Evolutionary conservation across 2,329 filamentous ascomycete species (phyloP), one percentile per base, ranked within the genome.

Genomic region (Tolypocladium inflatum): DNA sequence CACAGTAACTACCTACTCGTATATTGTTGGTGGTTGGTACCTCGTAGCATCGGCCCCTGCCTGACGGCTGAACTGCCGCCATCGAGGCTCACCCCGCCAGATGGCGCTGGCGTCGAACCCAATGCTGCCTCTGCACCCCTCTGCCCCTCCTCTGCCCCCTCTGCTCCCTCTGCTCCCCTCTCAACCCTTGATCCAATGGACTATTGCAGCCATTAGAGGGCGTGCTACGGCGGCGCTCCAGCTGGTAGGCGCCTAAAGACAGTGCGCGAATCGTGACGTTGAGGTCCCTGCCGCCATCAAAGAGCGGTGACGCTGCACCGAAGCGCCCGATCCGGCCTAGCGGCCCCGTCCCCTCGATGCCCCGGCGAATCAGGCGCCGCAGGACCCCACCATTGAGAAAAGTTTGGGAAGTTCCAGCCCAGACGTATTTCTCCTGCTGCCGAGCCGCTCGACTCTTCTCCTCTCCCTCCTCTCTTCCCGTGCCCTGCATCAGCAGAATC

Each of bases 401-500:
- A 64, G 52, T 60, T 62, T 63, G 57, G 61, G 60, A 63, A 8
- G 48, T n/a, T 8, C 30, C 50, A n/a, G 30, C 48, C 42, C 35
- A 15, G 55, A 26, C 33, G 19, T 62, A 63, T 57, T 57, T 64
- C 59, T 60, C 56, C 58, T 56, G 48, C 19, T 11, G 41, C 41
- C 30, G 56, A 50, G 57, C 55, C 58, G 56, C 58, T 59, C 55
- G 59, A 43, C 37, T 52, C 26, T 13, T 21, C 35, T 50, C 55
- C 37, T 42, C 52, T 54, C 21, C 54, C 23, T 62, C 60, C 62
- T 58, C 62, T 58, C 61, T 58, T 56, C 63, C 67, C 62, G 65
- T 66, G 65, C 61, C 65, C 65, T 66, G 67, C 67, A 64, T 63
- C 66, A 56, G 68, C 64, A 53, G 52, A 65, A 68, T 66, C 65